phyloP scores from a whole-genome alignment of 495 filamentous ascomycete genomes.

The Polyplosphaeria fusca region DNA sequence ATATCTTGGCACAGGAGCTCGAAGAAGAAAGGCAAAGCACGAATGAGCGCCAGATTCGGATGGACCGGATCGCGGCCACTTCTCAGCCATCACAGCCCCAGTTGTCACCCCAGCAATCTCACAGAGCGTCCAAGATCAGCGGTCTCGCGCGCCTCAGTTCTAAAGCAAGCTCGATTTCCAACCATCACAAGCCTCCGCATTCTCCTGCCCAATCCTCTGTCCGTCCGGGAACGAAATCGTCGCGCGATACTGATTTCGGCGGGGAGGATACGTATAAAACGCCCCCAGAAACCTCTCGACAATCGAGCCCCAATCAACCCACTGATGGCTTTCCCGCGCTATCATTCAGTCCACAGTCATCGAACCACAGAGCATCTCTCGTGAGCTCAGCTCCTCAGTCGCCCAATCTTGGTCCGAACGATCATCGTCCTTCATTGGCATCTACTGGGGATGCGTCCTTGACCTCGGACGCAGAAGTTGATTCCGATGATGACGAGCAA shows the following conservation, averaged over 20 bases:
- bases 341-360: conserved; percentile 38
- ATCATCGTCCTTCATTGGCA: conserved; percentile 30
- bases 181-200: conserved; percentile 18
- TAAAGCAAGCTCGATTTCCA: conserved; percentile 32
- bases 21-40: conserved; percentile 61
- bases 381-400: conserved; percentile 41
- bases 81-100: conserved; percentile 21
- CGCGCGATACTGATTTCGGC: conserved; percentile 31
- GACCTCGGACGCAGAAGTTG: conserved; percentile 24
- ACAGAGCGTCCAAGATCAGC: conserved; percentile 25
- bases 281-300: conserved; percentile 33
- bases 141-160: conserved; percentile 36
- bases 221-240: conserved; percentile 31
- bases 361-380: conserved; percentile 29
- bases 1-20: conserved; percentile 80
- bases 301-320: conserved; percentile 43
- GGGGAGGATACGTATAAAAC: conserved; percentile 37
- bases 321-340: conserved; percentile 53
- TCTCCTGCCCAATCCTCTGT: conserved; percentile 29
- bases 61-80: conserved; percentile 9
- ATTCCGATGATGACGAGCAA: conserved; percentile 20
- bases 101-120: conserved; percentile 15
- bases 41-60: conserved; percentile 20
- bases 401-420: conserved; percentile 15
- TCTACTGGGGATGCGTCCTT: conserved; percentile 13